phyloP scores from a whole-genome alignment of 2,329 filamentous ascomycete species.

The Phyllosticta ampelicida region DNA sequence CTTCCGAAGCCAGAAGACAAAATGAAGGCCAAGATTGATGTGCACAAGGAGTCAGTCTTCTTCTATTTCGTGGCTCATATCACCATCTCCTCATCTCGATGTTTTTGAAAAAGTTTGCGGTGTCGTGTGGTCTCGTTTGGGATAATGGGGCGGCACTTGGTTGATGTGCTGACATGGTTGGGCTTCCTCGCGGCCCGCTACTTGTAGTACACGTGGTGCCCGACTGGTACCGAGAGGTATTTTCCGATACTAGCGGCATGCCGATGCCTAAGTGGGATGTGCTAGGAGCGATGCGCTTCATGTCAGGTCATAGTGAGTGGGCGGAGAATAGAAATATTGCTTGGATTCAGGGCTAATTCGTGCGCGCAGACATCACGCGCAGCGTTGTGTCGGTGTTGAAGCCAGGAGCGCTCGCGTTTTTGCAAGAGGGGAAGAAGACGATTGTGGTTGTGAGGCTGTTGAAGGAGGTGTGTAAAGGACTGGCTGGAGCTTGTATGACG shows the following conservation, averaged over 20 bases:
- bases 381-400: conserved; percentile 24
- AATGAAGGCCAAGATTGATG: neutral
- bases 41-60: neutral
- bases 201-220: neutral
- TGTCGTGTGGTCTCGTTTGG: neutral
- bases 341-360: neutral
- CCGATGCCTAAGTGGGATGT: neutral
- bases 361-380: conserved; percentile 16
- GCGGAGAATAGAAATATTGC: neutral
- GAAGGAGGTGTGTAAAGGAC: conserved; percentile 20
- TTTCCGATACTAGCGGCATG: neutral
- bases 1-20: neutral
- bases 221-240: neutral
- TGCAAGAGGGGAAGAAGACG: conserved; percentile 18
- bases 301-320: neutral
- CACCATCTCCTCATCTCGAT: neutral
- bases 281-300: neutral
- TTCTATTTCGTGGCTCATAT: neutral
- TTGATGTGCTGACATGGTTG: neutral
- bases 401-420: conserved; percentile 26
- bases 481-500: neutral
- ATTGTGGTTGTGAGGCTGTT: conserved; percentile 24
- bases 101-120: no score
- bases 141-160: neutral
- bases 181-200: neutral